Conservation (phyloP, 768 basidiomycete genomes). For the Suillus tomentosus region DNA sequence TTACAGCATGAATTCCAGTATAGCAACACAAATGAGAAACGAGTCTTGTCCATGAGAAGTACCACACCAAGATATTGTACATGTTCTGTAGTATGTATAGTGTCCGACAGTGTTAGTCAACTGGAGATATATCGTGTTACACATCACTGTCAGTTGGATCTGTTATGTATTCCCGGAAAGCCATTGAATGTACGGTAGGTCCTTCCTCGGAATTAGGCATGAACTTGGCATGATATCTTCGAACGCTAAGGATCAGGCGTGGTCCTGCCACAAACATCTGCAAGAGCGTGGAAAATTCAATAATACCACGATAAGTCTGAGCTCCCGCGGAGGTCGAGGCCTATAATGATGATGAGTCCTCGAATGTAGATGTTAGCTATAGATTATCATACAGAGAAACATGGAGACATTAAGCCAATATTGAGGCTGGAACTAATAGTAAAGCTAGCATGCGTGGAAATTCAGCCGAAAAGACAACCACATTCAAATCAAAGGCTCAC, state of each 20-base stretch:
- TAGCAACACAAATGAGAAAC: background rate
- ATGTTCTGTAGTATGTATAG: background rate
- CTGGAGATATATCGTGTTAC: background rate
- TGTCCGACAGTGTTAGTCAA: background rate
- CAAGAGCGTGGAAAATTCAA: background rate
- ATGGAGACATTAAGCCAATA: background rate
- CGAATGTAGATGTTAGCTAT: background rate
- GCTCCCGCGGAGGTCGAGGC: background rate
- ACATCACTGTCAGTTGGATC: background rate
- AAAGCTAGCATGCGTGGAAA: background rate
- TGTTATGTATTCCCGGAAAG: background rate
- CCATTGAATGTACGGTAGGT: background rate
- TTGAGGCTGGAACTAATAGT: background rate
- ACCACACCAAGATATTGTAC: background rate
- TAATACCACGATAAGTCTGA: background rate
- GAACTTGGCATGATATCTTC: background rate
- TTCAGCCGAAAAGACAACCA: background rate
- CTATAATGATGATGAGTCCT: background rate
- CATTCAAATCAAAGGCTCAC: background rate
- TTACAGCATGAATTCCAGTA: background rate
- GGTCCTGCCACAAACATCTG: conserved; percentile 4
- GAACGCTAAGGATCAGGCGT: background rate
- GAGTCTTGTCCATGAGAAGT: background rate
- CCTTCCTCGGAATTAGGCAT: background rate
- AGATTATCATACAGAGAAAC: background rate